Evolutionary conservation across 2,329 filamentous ascomycete species (phyloP), one percentile per base, ranked within the genome.

Genomic region (Rutstroemia sp.): DNA sequence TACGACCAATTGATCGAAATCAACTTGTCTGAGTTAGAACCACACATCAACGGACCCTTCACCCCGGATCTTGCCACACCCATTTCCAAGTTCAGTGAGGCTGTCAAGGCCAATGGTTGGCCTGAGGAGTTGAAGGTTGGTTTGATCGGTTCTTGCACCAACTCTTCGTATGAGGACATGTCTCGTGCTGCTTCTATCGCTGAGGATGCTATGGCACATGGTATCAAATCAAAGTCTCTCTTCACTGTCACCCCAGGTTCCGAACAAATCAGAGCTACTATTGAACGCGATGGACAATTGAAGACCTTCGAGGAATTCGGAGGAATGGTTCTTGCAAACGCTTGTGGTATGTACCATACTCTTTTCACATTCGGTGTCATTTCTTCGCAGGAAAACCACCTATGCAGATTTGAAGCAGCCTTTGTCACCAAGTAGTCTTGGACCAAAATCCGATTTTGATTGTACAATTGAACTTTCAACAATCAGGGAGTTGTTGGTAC

Each of bases 11-110:
- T 96, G 65, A 90, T 97, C 69, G 92, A 96, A 77, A 89, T 99
- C 76, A 92, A 99, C 80, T 83, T 99, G 55, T 87, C 83, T 58
- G 88, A 92, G 75, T 87, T 99, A 49, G 94, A 99, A 80, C 94
- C 94, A 64, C 90, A 97, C 73, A 91, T 99, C 79, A 99, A 99
- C 79, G 94, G 94, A 64, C 94, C 94, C 63, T 97, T 97, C 83
- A 99, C 94, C 27, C 94, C 94, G 60, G 94, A 99, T 83, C 81
- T 99, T 76, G 92, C 91, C 56, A 97, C 94, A 7, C 94, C 94
- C 51, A 95, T 99, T 73, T 96, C 90, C 76, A 94, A 96, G 79
- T 96, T 97, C 79, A 90, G 88, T 76, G 87, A 95, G 70, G 89
- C 90, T 65, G 92, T 92, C 69, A 91, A 95, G 79, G 84, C 86